Evolutionary conservation across 2,329 filamentous ascomycete species (phyloP).

Genomic region (Aspergillus aculeatinus): DNA sequence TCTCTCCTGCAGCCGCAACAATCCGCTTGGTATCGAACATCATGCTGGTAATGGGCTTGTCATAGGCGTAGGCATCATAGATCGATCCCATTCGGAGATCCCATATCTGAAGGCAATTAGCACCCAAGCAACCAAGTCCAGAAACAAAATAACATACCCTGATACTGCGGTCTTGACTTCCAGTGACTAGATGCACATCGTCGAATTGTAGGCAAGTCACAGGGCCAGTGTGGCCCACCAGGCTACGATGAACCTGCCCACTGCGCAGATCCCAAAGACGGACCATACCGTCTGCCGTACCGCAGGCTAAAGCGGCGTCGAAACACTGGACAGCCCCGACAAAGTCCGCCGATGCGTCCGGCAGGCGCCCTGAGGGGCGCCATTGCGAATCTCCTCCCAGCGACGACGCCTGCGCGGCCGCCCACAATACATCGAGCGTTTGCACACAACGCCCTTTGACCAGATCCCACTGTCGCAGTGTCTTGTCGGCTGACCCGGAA

Average conservation of each 20-base stretch:
- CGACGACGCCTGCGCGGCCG: constrained; percentile 81
- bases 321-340: constrained; percentile 94
- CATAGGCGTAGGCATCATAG: constrained; percentile 93
- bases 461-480: constrained; percentile 93
- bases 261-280: constrained; percentile 93
- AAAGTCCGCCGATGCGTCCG: constrained; percentile 76
- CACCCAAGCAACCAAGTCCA: neutral
- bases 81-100: constrained; percentile 95
- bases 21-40: constrained; percentile 94
- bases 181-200: constrained; percentile 90
- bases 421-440: constrained; percentile 97
- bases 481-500: constrained; percentile 96
- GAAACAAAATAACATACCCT: constrained; percentile 63
- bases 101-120: constrained; percentile 72
- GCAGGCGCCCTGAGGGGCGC: constrained; percentile 65
- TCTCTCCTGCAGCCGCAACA: constrained; percentile 83
- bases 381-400: constrained; percentile 64
- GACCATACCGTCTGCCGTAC: constrained; percentile 96
- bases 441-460: constrained; percentile 97
- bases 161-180: constrained; percentile 87
- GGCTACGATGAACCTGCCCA: constrained; percentile 92
- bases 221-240: constrained; percentile 92
- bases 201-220: constrained; percentile 96
- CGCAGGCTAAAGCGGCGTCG: constrained; percentile 90
- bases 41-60: constrained; percentile 88